phyloP scores from a whole-genome alignment of 495 filamentous ascomycete genomes.

The Neurospora sp. region DNA sequence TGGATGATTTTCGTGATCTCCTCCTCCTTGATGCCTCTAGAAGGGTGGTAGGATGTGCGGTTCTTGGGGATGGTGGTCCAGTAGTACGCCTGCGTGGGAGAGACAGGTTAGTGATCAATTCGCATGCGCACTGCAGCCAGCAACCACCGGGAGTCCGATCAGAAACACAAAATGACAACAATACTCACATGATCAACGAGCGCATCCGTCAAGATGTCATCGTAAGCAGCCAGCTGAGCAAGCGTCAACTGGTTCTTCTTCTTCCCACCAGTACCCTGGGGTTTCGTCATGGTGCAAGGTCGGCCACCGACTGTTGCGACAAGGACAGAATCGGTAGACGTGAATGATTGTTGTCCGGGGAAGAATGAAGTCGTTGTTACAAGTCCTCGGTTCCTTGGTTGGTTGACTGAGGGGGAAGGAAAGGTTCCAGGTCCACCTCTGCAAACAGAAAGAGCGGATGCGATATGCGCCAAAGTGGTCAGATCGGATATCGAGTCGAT shows the following conservation, averaged over 20 bases:
- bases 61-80: constrained; percentile 97
- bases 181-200: constrained; percentile 82
- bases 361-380: not conserved
- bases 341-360: not conserved
- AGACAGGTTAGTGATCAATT: not conserved
- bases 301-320: not conserved
- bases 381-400: not conserved
- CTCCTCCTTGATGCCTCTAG: constrained; percentile 71
- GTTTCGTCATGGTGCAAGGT: constrained; percentile 12
- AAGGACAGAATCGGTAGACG: not conserved
- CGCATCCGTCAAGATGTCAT: constrained; percentile 93
- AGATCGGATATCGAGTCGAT: not conserved
- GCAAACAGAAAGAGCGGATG: not conserved
- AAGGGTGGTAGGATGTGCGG: constrained; percentile 72
- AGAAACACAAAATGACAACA: not conserved
- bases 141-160: not conserved
- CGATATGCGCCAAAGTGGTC: not conserved
- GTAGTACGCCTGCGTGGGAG: constrained; percentile 61
- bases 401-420: not conserved
- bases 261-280: not conserved
- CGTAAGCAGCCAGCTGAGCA: constrained; percentile 79
- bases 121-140: not conserved
- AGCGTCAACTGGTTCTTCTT: constrained; percentile 70
- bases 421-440: not conserved
- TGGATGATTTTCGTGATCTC: constrained; percentile 72